These are phyloP conservation scores for Pisolithus orientalis DNA, from an alignment of 768 basidiomycete species.

Conservation along the genomic window DNA sequence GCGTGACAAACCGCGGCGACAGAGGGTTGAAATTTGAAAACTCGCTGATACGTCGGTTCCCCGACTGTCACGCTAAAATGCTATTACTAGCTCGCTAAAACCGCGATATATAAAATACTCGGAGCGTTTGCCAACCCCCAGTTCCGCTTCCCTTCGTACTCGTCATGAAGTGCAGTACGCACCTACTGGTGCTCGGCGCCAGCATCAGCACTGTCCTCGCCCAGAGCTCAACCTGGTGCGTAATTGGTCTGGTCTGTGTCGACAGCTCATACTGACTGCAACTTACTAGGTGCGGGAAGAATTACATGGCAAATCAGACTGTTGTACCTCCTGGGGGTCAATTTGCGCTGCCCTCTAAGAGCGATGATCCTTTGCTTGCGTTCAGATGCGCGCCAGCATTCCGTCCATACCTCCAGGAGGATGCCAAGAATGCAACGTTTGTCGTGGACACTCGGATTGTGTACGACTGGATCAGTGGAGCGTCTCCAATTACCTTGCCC, in stretches of 20 bases:
- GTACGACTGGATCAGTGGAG: conserved; percentile 28
- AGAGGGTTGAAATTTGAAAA: no score
- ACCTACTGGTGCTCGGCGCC: conserved; percentile 8
- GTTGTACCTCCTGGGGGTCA: conserved; percentile 41
- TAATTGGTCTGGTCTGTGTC: neutral
- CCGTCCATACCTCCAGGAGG: conserved; percentile 42
- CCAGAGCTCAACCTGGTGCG: conserved; percentile 21
- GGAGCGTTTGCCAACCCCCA: no score
- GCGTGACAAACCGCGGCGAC: no score
- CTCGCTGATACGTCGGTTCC: no score
- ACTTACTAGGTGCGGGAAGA: conserved; percentile 42
- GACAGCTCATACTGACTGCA: no score
- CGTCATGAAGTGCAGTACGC: conserved; percentile 14
- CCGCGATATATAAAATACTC: no score
- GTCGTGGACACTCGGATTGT: conserved; percentile 36
- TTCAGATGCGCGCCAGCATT: conserved; percentile 43
- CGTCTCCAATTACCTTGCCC: conserved; percentile 24
- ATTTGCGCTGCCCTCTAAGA: conserved; percentile 32
- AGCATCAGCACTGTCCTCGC: conserved; percentile 9
- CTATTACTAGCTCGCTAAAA: no score
- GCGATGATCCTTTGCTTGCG: conserved; percentile 33
- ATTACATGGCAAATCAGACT: conserved; percentile 36
- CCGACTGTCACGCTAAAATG: no score
- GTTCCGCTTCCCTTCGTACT: neutral
- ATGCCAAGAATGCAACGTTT: conserved; percentile 20